Percentiles rank a stretch among this genome's conserved stretches.
phyloP scores from a whole-genome alignment of 192 early-diverging fungal species.

The Lobosporangium transversale region DNA sequence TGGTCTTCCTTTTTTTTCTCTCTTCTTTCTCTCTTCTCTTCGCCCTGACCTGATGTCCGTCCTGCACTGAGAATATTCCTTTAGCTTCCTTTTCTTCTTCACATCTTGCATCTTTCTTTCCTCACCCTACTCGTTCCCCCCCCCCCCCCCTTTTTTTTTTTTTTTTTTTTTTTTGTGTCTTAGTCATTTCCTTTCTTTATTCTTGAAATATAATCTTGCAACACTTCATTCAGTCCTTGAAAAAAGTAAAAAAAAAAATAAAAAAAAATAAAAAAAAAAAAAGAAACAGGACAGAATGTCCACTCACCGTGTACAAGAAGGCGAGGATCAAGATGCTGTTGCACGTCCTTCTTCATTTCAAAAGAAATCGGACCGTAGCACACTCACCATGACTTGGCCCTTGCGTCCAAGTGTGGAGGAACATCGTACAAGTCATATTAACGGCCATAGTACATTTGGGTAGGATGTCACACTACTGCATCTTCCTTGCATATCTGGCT shows the following conservation, averaged over 20 bases:
- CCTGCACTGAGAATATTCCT: too few relatives aligned
- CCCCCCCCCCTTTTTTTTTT: background rate
- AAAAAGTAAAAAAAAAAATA: too few relatives aligned
- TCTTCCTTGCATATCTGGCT: too few relatives aligned
- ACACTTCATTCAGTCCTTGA: background rate
- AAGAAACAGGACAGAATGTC: too few relatives aligned
- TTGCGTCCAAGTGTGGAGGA: conserved; percentile 29
- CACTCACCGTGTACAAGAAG: conserved; percentile 35
- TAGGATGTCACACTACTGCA: background rate
- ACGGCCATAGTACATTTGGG: conserved; percentile 11
- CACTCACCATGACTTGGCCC: conserved; percentile 42
- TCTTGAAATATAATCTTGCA: background rate
- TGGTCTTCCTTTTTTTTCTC: too few relatives aligned
- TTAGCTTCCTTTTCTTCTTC: background rate
- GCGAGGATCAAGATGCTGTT: conserved; percentile 46
- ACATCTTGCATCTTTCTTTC: background rate
- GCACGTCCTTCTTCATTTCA: conserved; percentile 22
- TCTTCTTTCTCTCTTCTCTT: too few relatives aligned
- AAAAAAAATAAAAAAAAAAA: too few relatives aligned
- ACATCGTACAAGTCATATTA: conserved; percentile 10
- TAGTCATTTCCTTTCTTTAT: background rate
- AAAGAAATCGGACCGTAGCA: conserved; percentile 10
- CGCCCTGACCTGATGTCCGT: too few relatives aligned
- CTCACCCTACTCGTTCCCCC: background rate
- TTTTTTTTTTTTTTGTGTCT: background rate